phyloP scores from a whole-genome alignment of 1,284 basidiomycete species.

The Neolentinus lepideus region DNA sequence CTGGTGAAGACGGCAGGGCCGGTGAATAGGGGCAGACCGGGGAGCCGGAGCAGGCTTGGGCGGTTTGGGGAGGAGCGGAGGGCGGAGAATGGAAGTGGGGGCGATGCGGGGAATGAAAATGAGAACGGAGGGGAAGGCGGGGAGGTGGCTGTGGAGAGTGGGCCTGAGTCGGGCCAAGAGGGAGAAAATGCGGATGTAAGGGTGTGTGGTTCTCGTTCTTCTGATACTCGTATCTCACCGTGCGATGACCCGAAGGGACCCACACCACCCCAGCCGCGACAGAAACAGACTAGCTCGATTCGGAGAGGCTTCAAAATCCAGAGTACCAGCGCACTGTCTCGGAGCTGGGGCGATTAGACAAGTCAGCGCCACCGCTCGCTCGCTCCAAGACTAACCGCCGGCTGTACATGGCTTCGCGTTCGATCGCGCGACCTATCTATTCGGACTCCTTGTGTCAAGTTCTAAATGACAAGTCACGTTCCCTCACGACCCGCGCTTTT shows the following conservation, averaged over 20 bases:
- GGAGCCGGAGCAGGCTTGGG: background rate
- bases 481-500: too few relatives aligned
- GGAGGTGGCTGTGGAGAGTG: background rate
- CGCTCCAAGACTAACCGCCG: background rate
- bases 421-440: too few relatives aligned
- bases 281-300: background rate
- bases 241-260: background rate
- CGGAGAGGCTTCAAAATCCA: constrained; percentile 9
- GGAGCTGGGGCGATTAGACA: constrained; percentile 16
- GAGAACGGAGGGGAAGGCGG: background rate
- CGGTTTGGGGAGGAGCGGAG: constrained; percentile 1
- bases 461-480: too few relatives aligned
- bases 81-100: background rate
- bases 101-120: background rate
- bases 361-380: background rate
- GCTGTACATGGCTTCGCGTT: too few relatives aligned
- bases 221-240: background rate
- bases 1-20: background rate
- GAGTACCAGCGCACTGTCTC: constrained; percentile 12
- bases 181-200: background rate
- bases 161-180: background rate
- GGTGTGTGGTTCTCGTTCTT: background rate
- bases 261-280: background rate
- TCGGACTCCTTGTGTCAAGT: too few relatives aligned
- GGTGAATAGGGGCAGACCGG: background rate